Conservation (phyloP, 228 moss, liverwort and hornwort species). For the Sphagnum fallax region DNA sequence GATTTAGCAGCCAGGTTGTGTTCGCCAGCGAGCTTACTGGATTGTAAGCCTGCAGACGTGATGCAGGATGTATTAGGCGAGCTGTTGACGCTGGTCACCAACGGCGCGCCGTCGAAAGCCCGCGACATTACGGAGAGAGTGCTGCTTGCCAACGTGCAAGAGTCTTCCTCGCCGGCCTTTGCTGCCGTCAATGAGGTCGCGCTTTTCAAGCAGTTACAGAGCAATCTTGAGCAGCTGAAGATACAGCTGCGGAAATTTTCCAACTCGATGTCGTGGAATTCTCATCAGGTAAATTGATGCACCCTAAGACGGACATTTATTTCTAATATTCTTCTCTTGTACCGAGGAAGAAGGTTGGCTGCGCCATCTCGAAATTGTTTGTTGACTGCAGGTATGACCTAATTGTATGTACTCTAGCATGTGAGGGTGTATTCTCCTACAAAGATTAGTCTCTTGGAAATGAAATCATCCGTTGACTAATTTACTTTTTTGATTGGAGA, state of each 20-base stretch:
- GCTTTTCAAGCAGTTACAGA: slow-evolving; percentile 74
- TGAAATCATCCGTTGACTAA: too few species aligned
- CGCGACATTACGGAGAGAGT: slow-evolving; percentile 86
- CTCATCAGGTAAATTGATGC: slow-evolving; percentile 46
- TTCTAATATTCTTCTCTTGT: too few species aligned
- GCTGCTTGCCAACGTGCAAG: slow-evolving; percentile 79
- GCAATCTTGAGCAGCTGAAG: slow-evolving; percentile 81
- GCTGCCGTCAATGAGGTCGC: slow-evolving; percentile 69
- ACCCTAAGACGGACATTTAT: too few species aligned
- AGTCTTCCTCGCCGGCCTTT: slow-evolving; percentile 56
- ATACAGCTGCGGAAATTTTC: slow-evolving; percentile 78
- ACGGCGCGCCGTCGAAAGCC: slow-evolving; percentile 85
- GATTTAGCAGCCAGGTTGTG: slow-evolving; percentile 74
- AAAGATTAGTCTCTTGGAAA: too few species aligned
- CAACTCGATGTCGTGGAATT: slow-evolving; percentile 87
- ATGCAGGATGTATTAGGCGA: slow-evolving; percentile 87
- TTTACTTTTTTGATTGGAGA: too few species aligned
- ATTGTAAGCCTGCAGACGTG: slow-evolving; percentile 69
- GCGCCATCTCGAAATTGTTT: too few species aligned
- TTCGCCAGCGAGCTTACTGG: slow-evolving; percentile 29
- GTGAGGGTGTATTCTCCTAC: too few species aligned
- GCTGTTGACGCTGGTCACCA: slow-evolving; percentile 73
- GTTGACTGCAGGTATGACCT: too few species aligned
- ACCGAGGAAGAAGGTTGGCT: too few species aligned
- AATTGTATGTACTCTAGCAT: too few species aligned